Percentiles rank a stretch among this genome's conserved stretches.
Conservation (phyloP, 192 early-diverging fungal species). For the Cetraspora pellucida region DNA sequence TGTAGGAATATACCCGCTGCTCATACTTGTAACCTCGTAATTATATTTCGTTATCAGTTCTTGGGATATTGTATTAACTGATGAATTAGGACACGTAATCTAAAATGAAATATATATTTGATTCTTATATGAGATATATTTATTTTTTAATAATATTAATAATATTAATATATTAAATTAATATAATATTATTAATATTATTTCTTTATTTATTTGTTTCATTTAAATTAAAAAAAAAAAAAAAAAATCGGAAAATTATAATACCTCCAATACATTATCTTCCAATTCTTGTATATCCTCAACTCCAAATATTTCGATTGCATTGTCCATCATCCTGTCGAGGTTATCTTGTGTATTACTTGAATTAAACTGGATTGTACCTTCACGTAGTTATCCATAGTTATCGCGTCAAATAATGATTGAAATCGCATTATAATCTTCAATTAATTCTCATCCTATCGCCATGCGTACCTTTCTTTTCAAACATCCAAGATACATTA, state of each 20-base stretch:
- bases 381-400: neutral
- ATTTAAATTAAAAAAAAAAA: too few relatives aligned
- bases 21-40: conserved; percentile 62
- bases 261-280: conserved; percentile 53
- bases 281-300: conserved; percentile 62
- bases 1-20: conserved; percentile 56
- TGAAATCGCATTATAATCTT: neutral
- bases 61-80: conserved; percentile 53
- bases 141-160: neutral
- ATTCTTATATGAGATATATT: neutral
- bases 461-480: conserved; percentile 51
- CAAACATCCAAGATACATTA: conserved; percentile 70
- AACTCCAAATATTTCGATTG: conserved; percentile 56
- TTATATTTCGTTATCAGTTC: conserved; percentile 42
- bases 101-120: neutral
- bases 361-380: conserved; percentile 50
- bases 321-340: conserved; percentile 61
- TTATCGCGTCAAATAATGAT: neutral
- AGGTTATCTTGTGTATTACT: conserved; percentile 48
- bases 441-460: neutral
- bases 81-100: conserved; percentile 56
- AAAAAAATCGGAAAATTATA: too few relatives aligned
- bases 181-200: neutral
- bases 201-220: too few relatives aligned
- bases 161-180: neutral